phyloP scores from a whole-genome alignment of 192 early-diverging fungal species.

The Glomus cerebriforme region DNA sequence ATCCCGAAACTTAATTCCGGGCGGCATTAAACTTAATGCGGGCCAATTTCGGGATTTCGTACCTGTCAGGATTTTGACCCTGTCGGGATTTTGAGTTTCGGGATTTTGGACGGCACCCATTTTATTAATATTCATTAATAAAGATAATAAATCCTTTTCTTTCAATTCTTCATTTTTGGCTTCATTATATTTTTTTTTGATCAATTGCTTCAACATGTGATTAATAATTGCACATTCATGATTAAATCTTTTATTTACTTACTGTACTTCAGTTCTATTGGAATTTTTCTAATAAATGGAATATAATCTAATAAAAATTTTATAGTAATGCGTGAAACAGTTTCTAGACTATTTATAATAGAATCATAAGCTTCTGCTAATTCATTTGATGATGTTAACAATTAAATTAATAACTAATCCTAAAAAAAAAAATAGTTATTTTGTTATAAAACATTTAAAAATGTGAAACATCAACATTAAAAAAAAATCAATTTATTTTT shows the following conservation, averaged over 20 bases:
- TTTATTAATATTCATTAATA: slow-evolving; percentile 46
- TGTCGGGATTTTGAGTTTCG: too few relatives aligned
- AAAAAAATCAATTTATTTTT: background rate
- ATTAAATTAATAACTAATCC: slow-evolving; percentile 52
- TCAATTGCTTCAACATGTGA: slow-evolving; percentile 36
- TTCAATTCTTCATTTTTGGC: slow-evolving; percentile 19
- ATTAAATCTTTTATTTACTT: background rate
- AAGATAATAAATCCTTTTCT: slow-evolving; percentile 47
- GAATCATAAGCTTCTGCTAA: slow-evolving; percentile 47
- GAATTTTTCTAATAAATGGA: slow-evolving; percentile 32
- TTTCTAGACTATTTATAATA: slow-evolving; percentile 30
- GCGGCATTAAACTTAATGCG: too few relatives aligned
- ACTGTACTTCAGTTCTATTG: slow-evolving; percentile 10
- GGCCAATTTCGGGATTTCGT: too few relatives aligned
- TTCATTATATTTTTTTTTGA: slow-evolving; percentile 38
- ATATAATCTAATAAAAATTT: slow-evolving; percentile 35
- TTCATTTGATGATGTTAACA: slow-evolving; percentile 41
- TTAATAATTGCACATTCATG: slow-evolving; percentile 37
- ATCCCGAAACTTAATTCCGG: too few relatives aligned
- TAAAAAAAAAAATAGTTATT: background rate
- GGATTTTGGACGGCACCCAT: too few relatives aligned
- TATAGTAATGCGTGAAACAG: slow-evolving; percentile 30
- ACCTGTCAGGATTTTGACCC: too few relatives aligned
- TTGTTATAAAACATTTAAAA: background rate
- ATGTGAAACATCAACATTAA: too few relatives aligned